Evolutionary conservation across 73 alveolate species (phyloP).

Genomic region (Tetrahymena thermophila): DNA sequence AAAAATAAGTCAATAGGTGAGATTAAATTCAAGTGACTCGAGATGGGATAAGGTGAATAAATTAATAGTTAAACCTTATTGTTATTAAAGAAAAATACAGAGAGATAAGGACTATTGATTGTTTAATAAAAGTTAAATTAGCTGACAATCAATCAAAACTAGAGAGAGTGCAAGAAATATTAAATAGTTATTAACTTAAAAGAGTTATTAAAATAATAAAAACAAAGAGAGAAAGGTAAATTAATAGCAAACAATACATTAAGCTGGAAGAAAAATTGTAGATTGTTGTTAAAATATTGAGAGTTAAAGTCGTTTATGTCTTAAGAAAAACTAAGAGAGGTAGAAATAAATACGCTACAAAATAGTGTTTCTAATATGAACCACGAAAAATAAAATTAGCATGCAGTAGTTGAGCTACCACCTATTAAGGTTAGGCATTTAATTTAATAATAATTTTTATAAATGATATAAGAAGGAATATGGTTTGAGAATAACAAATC

Average conservation of each 20-base stretch:
- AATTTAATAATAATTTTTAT: not conserved
- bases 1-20: not conserved
- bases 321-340: not conserved
- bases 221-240: not conserved
- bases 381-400: not conserved
- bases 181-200: not conserved
- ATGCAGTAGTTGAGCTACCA: not conserved
- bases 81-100: not conserved
- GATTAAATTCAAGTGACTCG: not conserved
- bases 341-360: not conserved
- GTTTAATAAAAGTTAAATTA: not conserved
- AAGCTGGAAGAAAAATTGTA: not conserved
- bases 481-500: not conserved
- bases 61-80: not conserved
- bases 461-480: not conserved
- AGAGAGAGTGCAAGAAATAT: not conserved
- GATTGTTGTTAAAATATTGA: not conserved
- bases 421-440: not conserved
- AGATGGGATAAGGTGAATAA: not conserved
- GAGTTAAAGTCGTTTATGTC: not conserved
- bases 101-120: not conserved
- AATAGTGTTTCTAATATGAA: not conserved
- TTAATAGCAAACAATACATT: not conserved
- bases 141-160: not conserved
- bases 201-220: not conserved